A percentile compares a stretch with the other conserved stretches of the same genome.
These are phyloP conservation scores for Prunus kanzakura DNA, from an alignment of 306 rosid species.

Conservation along the genomic window DNA sequence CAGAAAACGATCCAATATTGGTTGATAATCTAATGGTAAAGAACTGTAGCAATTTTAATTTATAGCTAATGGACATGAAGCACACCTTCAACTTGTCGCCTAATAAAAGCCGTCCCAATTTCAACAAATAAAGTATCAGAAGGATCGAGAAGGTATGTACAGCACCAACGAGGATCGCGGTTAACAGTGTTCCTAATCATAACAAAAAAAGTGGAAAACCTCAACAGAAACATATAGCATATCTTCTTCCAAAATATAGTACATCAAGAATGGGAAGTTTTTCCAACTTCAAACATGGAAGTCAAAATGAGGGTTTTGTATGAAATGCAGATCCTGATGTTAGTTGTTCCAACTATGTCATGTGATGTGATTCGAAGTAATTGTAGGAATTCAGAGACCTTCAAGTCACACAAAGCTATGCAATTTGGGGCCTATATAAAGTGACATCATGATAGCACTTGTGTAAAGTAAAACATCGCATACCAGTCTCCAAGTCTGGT, in stretches of 20 bases:
- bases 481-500: slow-evolving; percentile 96
- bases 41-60: not conserved
- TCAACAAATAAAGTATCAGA: slow-evolving; percentile 88
- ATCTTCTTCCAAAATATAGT: slow-evolving; percentile 5
- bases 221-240: slow-evolving; percentile 21
- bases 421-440: not conserved
- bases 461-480: slow-evolving; percentile 13
- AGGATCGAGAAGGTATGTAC: slow-evolving; percentile 94
- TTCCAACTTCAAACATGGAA: not conserved
- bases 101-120: slow-evolving; percentile 80
- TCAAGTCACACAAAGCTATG: not conserved
- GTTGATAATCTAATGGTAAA: not conserved
- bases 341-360: not conserved
- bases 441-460: slow-evolving; percentile 17
- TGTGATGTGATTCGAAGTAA: not conserved
- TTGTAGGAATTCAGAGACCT: slow-evolving; percentile 4
- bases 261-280: not conserved
- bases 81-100: slow-evolving; percentile 73
- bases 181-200: slow-evolving; percentile 70
- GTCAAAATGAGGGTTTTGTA: slow-evolving; percentile 4
- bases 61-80: slow-evolving; percentile 5
- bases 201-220: slow-evolving; percentile 21
- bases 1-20: not conserved
- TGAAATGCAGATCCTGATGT: slow-evolving; percentile 9
- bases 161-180: slow-evolving; percentile 78